phyloP scores from a whole-genome alignment of 1,139 yeast genomes.

The Zygosaccharomyces pseudobailii region DNA sequence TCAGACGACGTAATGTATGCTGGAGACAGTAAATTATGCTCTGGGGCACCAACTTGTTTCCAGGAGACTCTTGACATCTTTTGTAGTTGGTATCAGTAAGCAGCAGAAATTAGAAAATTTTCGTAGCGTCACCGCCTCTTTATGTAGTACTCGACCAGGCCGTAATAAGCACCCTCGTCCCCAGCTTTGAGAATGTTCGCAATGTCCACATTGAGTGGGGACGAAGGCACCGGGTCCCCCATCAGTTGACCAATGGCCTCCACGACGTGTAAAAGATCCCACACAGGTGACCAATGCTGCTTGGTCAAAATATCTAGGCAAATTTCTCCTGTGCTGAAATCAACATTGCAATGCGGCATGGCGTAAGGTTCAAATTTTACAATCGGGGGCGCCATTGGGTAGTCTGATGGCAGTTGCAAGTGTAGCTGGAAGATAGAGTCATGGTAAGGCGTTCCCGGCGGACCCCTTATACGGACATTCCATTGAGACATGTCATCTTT shows the following conservation, averaged over 20 bases:
- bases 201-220: constrained; percentile 81
- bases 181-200: constrained; percentile 67
- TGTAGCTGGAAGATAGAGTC: constrained; percentile 55
- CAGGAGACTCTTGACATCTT: constrained; percentile 36
- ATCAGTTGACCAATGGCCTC: constrained; percentile 67
- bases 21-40: constrained; percentile 34
- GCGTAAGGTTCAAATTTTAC: constrained; percentile 46
- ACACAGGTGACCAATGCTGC: constrained; percentile 79
- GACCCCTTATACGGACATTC: constrained; percentile 59
- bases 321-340: constrained; percentile 66
- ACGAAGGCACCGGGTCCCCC: constrained; percentile 76
- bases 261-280: constrained; percentile 69
- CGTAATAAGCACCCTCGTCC: constrained; percentile 53
- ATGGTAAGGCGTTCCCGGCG: constrained; percentile 49
- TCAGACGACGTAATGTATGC: constrained; percentile 39
- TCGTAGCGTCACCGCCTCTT: not conserved
- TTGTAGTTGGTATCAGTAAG: constrained; percentile 12
- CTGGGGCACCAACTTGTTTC: constrained; percentile 40
- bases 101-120: not conserved
- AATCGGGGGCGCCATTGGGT: constrained; percentile 70
- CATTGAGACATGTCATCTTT: constrained; percentile 46
- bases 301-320: constrained; percentile 73
- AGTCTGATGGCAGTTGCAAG: constrained; percentile 48
- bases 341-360: constrained; percentile 74
- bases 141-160: constrained; percentile 59